These are phyloP conservation scores for Wickerhamomyces hampshirensis DNA, from an alignment of 805 yeast species.

Conservation along the genomic window DNA sequence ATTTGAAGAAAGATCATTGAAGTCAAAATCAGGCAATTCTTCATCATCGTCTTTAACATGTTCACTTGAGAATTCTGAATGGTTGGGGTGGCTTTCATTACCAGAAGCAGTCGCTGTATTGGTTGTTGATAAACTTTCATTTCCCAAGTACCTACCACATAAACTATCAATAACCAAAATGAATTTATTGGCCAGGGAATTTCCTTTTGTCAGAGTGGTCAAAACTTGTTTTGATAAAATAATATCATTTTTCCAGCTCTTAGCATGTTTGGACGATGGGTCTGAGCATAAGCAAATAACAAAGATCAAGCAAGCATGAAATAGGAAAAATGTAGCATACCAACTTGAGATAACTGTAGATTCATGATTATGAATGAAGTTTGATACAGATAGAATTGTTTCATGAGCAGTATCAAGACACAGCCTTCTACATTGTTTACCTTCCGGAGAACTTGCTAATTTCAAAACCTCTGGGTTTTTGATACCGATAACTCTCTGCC, in stretches of 20 bases:
- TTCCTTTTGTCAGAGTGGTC: slow-evolving; percentile 33
- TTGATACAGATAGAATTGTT: slow-evolving; percentile 45
- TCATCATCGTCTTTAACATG: slow-evolving; percentile 7
- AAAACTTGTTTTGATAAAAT: slow-evolving; percentile 37
- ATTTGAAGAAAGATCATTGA: slow-evolving; percentile 20
- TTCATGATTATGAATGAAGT: slow-evolving; percentile 30
- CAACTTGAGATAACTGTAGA: slow-evolving; percentile 49
- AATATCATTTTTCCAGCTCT: slow-evolving; percentile 40
- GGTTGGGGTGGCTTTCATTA: background rate
- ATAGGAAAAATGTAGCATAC: slow-evolving; percentile 59
- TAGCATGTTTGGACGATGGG: slow-evolving; percentile 39
- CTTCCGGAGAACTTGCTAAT: slow-evolving; percentile 35
- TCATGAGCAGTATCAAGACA: slow-evolving; percentile 49
- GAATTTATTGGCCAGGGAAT: slow-evolving; percentile 42
- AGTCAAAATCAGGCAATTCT: slow-evolving; percentile 22
- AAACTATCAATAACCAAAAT: slow-evolving; percentile 41
- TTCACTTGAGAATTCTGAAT: background rate
- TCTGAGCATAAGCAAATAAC: slow-evolving; percentile 50
- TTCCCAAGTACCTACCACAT: slow-evolving; percentile 27
- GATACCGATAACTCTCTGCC: slow-evolving; percentile 44
- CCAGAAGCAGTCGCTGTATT: background rate
- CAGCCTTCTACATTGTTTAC: slow-evolving; percentile 42
- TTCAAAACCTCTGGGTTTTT: slow-evolving; percentile 29
- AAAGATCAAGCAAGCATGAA: slow-evolving; percentile 59
- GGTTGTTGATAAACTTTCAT: slow-evolving; percentile 6